Conservation (phyloP, 2,329 filamentous ascomycete species). For the Colletotrichum echinochloae region DNA sequence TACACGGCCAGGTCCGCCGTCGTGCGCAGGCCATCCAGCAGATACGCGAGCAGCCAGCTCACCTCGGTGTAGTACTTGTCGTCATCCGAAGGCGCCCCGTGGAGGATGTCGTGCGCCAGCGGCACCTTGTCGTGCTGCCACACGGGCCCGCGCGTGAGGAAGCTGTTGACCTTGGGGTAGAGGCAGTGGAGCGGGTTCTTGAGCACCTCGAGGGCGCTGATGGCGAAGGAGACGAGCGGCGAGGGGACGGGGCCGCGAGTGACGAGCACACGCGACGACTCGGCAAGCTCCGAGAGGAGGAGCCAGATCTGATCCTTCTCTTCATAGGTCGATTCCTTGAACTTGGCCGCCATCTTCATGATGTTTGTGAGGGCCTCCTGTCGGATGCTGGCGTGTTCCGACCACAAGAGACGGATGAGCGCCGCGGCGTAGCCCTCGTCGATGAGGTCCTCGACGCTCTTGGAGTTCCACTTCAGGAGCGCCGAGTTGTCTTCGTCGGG, state of each 20-base stretch:
- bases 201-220: constrained; percentile 76
- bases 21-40: constrained; percentile 75
- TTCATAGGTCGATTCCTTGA: constrained; percentile 76
- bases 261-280: constrained; percentile 73
- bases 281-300: constrained; percentile 81
- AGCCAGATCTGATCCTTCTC: constrained; percentile 85
- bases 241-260: constrained; percentile 74
- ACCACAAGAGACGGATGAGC: constrained; percentile 81
- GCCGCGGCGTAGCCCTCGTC: constrained; percentile 80
- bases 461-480: constrained; percentile 76
- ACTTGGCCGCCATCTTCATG: constrained; percentile 71
- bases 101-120: constrained; percentile 72
- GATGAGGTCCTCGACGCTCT: constrained; percentile 81
- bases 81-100: constrained; percentile 76
- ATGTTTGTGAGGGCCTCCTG: constrained; percentile 80
- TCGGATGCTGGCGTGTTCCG: constrained; percentile 79
- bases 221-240: constrained; percentile 80
- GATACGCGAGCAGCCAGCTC: constrained; percentile 78
- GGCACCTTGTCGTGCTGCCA: constrained; percentile 83
- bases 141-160: constrained; percentile 79
- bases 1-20: constrained; percentile 70
- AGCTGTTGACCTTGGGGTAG: constrained; percentile 88
- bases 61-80: constrained; percentile 79
- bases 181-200: constrained; percentile 83
- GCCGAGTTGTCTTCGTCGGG: constrained; percentile 63